These are phyloP conservation scores for Datura wrightii DNA, from an alignment of 257 asterid genomes.

Conservation along the genomic window DNA sequence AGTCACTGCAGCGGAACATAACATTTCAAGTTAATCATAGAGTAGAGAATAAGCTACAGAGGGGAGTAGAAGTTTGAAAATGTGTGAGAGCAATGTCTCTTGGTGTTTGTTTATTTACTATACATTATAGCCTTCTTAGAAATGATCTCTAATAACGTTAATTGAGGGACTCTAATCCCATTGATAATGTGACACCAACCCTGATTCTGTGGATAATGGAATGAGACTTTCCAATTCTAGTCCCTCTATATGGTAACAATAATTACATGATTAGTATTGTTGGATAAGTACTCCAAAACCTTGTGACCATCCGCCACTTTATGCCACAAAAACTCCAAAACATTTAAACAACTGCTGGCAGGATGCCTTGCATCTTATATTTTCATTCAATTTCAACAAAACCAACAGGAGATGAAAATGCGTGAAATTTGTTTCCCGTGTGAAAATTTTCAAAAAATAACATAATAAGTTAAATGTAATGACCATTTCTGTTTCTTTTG, in stretches of 20 bases:
- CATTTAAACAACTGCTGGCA: neutral
- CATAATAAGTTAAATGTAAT: neutral
- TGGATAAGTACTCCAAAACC: neutral
- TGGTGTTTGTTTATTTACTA: neutral
- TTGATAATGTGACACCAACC: neutral
- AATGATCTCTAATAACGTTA: neutral
- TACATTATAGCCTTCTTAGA: neutral
- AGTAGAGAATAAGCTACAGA: neutral
- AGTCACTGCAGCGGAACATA: constrained; percentile 54
- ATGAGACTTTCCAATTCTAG: neutral
- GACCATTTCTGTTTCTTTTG: neutral
- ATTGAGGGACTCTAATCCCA: constrained; percentile 13
- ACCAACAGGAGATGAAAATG: constrained; percentile 1
- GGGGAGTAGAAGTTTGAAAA: neutral
- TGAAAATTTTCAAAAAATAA: neutral
- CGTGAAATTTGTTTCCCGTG: neutral
- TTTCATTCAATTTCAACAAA: neutral
- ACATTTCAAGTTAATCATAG: constrained; percentile 29
- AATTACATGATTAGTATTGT: neutral
- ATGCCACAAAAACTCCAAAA: neutral
- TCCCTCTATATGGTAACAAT: neutral
- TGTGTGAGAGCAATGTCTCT: neutral
- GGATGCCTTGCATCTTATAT: neutral
- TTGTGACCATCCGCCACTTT: constrained; percentile 1
- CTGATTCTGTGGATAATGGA: neutral